A percentile compares a stretch with the other conserved stretches of the same genome.
Conservation (phyloP, 305 asterid species). For the Solanum aculeatissimum region DNA sequence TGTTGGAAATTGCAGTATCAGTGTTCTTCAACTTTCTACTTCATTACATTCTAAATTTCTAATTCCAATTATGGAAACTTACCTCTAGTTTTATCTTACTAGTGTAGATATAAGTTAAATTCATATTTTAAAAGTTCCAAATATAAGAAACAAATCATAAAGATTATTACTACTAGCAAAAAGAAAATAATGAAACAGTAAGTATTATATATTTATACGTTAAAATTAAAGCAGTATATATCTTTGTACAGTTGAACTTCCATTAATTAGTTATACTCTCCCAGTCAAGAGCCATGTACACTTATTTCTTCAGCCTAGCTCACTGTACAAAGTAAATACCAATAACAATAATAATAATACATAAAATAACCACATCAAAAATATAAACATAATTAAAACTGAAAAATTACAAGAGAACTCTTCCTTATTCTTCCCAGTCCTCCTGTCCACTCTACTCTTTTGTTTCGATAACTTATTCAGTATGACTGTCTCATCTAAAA, state of each 20-base stretch:
- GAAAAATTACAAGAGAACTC: background rate
- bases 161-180: background rate
- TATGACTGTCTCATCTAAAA: background rate
- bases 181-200: background rate
- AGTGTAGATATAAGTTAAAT: background rate
- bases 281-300: background rate
- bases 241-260: conserved; percentile 1
- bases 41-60: too few species aligned
- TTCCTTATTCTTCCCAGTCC: conserved; percentile 1
- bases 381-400: background rate
- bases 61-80: background rate
- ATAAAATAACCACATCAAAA: background rate
- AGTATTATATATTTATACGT: background rate
- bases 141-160: background rate
- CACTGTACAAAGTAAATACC: background rate
- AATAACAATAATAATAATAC: background rate
- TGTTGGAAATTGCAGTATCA: background rate
- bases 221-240: background rate
- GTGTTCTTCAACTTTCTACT: background rate
- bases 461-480: background rate
- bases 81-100: background rate
- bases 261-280: background rate
- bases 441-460: background rate
- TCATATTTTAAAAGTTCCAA: background rate
- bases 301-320: background rate